Conservation (phyloP, 768 basidiomycete species). For the Suillus subluteus region DNA sequence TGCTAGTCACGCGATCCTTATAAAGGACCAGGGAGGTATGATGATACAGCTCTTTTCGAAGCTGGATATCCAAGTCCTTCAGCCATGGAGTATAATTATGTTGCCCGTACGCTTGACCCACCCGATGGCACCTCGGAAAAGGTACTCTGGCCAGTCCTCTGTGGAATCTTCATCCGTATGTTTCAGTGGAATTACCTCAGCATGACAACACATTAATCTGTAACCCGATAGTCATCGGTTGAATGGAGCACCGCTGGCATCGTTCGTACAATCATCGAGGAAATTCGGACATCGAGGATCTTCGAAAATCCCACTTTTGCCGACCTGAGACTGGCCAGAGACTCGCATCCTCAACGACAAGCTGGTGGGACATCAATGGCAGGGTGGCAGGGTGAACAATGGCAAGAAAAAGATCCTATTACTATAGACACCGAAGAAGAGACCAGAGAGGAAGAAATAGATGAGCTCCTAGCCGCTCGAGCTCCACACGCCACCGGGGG, state of each 20-base stretch:
- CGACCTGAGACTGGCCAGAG: neutral
- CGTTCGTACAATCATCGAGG: neutral
- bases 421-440: neutral
- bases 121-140: neutral
- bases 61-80: neutral
- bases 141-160: neutral
- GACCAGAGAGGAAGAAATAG: neutral
- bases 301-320: slow-evolving; percentile 6
- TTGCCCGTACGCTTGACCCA: neutral
- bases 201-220: neutral
- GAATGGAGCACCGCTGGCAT: neutral
- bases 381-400: neutral
- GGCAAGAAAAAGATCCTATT: neutral
- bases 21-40: neutral
- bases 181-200: neutral
- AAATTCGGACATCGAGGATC: neutral
- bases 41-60: neutral
- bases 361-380: no score
- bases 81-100: no score
- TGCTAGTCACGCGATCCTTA: neutral
- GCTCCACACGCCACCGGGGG: neutral
- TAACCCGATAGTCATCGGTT: neutral
- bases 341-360: neutral
- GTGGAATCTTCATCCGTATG: neutral
- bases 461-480: neutral